Evolutionary conservation across 1,284 basidiomycete species (phyloP).

Genomic region (Rhizoctonia solani): DNA sequence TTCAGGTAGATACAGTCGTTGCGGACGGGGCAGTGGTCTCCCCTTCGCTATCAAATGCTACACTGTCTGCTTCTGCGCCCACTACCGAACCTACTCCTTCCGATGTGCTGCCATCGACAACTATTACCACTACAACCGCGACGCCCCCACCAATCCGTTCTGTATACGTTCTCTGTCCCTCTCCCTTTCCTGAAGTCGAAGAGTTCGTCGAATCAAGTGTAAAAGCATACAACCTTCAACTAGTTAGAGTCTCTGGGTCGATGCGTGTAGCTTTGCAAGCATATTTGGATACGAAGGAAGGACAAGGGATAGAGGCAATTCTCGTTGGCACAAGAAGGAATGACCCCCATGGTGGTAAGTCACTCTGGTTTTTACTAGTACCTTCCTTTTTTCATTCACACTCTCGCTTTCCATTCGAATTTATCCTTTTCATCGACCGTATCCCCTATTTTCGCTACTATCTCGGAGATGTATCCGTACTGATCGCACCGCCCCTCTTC

Average conservation of each 20-base stretch:
- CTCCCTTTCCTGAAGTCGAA: slow-evolving; percentile 86
- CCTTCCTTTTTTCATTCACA: too few relatives aligned
- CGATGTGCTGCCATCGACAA: too few relatives aligned
- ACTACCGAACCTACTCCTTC: too few relatives aligned
- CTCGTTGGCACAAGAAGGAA: slow-evolving; percentile 85
- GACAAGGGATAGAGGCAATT: slow-evolving; percentile 65
- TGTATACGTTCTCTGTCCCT: slow-evolving; percentile 88
- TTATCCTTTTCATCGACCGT: too few relatives aligned
- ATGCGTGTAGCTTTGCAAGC: slow-evolving; percentile 81
- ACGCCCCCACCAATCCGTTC: slow-evolving; percentile 68
- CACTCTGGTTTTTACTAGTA: not conserved
- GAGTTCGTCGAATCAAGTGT: slow-evolving; percentile 74
- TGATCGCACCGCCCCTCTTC: slow-evolving; percentile 21
- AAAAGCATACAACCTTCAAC: slow-evolving; percentile 73
- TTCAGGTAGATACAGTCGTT: not conserved
- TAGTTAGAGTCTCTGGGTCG: slow-evolving; percentile 65
- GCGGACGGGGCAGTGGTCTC: slow-evolving; percentile 18
- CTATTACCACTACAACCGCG: too few relatives aligned
- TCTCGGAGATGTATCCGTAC: not conserved
- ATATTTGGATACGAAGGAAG: slow-evolving; percentile 61
- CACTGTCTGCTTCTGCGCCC: slow-evolving; percentile 6
- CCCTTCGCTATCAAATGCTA: slow-evolving; percentile 16
- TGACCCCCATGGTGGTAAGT: slow-evolving; percentile 91
- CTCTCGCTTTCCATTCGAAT: too few relatives aligned
- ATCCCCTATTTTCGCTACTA: not conserved